Conservation (phyloP, 805 yeast genomes). For the Candida schatavii region DNA sequence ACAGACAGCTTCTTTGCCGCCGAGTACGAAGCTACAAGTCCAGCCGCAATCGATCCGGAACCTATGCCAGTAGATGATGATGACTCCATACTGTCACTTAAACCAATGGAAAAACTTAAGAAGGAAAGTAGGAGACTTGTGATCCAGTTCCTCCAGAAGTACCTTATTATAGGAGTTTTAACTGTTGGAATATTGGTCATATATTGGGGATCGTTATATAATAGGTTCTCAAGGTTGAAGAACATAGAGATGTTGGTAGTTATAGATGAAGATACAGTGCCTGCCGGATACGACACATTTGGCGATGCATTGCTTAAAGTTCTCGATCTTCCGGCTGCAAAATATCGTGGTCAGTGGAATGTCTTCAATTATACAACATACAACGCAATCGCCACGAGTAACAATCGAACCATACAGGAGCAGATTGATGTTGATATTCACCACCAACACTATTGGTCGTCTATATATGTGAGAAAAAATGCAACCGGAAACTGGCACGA, state of each 20-base stretch:
- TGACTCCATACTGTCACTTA: too few species aligned
- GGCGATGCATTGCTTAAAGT: slow-evolving; percentile 44
- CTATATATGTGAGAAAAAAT: slow-evolving; percentile 50
- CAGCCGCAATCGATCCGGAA: too few species aligned
- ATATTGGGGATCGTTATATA: slow-evolving; percentile 41
- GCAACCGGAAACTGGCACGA: slow-evolving; percentile 39
- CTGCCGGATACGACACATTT: slow-evolving; percentile 38
- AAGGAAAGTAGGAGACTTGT: too few species aligned
- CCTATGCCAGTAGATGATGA: too few species aligned
- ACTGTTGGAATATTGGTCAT: slow-evolving; percentile 37
- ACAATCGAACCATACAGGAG: slow-evolving; percentile 26
- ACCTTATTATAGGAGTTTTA: slow-evolving; percentile 30
- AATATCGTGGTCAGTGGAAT: slow-evolving; percentile 34
- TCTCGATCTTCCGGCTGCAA: slow-evolving; percentile 21
- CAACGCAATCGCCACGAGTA: slow-evolving; percentile 20
- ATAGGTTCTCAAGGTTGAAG: slow-evolving; percentile 24
- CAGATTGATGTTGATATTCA: slow-evolving; percentile 46
- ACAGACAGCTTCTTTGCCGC: too few species aligned
- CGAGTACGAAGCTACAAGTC: too few species aligned
- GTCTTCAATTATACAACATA: slow-evolving; percentile 28
- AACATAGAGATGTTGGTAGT: slow-evolving; percentile 38
- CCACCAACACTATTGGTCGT: slow-evolving; percentile 63
- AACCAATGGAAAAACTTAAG: too few species aligned
- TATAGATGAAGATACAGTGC: slow-evolving; percentile 18
- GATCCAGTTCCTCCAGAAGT: slow-evolving; percentile 18